Evolutionary conservation across 2,329 filamentous ascomycete species (phyloP), one percentile per base, ranked within the genome.

Genomic region (Didymella keratinophila): DNA sequence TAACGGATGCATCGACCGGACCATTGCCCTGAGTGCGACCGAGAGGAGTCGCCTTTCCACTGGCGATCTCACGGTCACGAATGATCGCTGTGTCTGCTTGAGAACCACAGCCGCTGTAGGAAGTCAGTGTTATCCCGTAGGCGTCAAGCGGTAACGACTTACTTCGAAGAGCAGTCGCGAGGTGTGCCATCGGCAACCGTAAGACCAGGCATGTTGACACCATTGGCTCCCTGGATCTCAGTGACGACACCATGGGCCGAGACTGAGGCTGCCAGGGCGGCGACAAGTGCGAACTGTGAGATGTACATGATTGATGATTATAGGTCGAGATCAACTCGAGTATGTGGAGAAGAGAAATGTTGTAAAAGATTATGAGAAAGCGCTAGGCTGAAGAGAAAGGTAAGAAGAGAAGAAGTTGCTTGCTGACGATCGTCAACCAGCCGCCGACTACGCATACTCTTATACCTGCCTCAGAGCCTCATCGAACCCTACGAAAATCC

Each of bases 61-160:
- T 82, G 37, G 78, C 75, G 45, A 90, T 82, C 71, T 89, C 87
- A 11, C 80, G 75, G 65, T 86, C 79, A 21, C 87, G 84, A 73
- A 90, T 89, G 78, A 90, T 89, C 70, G 87, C 81, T 18, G 88
- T 90, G 72, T 90, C 88, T 56, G 84, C 86, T 72, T 90, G 84
- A 16, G 87, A 83, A 60, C 88, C 88, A 70, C 87, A 90, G 46
- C 76, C 68, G 57, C 72, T 75, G 4, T 11, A 9, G 30, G 30
- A 8, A 45, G 55, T 74, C 52, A 73, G 66, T 56, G 8, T 23
- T 9, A 2, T 39, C 18, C 25, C 28, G 28, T 34, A 11, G 32
- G 20, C 47, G 18, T 36, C 7, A 12, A 39, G 28, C 10, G 21
- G 14, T 37, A 45, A 21, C 30, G 1, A 42, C 23, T 41, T 64